phyloP scores from a whole-genome alignment of 1,284 basidiomycete species.

The Bondarzewia mesenterica region DNA sequence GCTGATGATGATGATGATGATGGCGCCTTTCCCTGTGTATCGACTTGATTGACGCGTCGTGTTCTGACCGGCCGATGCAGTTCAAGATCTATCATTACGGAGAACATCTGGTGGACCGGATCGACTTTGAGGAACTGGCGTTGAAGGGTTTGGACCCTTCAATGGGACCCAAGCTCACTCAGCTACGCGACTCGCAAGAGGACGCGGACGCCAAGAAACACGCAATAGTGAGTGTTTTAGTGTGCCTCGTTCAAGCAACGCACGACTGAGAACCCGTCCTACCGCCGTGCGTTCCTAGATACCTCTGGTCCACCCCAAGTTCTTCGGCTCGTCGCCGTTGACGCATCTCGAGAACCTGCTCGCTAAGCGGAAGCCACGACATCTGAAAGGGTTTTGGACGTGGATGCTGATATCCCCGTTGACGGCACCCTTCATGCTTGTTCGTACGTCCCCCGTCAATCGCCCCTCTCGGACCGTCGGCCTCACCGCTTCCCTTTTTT shows the following conservation, averaged over 20 bases:
- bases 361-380: conserved; percentile 47
- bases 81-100: conserved; percentile 51
- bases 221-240: conserved; percentile 10
- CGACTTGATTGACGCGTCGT: not conserved
- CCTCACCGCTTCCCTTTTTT: not conserved
- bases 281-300: conserved; percentile 43
- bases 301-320: conserved; percentile 60
- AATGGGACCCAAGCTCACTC: conserved; percentile 38
- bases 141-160: conserved; percentile 64
- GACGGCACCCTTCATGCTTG: conserved; percentile 63
- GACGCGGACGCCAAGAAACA: conserved; percentile 16
- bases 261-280: not conserved
- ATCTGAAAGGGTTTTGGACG: conserved; percentile 54
- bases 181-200: conserved; percentile 2
- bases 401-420: conserved; percentile 62
- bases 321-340: conserved; percentile 39
- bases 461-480: not conserved
- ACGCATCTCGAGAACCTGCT: conserved; percentile 46
- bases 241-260: too few species aligned
- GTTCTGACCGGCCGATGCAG: conserved; percentile 26
- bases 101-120: conserved; percentile 55
- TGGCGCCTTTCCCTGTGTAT: not conserved
- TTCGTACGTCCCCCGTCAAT: conserved; percentile 44
- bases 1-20: too few species aligned
- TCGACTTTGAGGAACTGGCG: conserved; percentile 72